Evolutionary conservation across 2,329 filamentous ascomycete species (phyloP), one percentile per base, ranked within the genome.

Genomic region (Zasmidium cellare): DNA sequence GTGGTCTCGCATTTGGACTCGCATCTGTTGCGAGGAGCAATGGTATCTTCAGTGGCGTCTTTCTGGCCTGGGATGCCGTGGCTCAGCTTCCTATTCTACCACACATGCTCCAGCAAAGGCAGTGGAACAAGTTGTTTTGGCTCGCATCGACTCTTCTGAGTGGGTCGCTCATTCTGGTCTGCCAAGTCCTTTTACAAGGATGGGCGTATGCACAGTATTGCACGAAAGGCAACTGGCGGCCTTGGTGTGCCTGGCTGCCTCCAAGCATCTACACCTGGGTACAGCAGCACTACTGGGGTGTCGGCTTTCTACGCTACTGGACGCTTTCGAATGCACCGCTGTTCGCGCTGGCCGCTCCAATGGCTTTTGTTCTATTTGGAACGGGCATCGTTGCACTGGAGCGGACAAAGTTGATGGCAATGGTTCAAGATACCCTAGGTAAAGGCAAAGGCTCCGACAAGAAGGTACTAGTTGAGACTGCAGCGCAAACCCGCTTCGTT

Each of bases 261-360:
- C 94, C 94, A 3, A 96, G 91, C 72, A 92, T 99, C 59, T 97
- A 96, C 75, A 82, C 86, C 0, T 97, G 89, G 79, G 93, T 97
- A 1, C 94, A 99, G 72, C 81, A 82, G 47, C 80, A 90, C 68
- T 97, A 99, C 75, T 99, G 94, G 94, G 87, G 93, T 67, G 86
- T 89, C 53, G 94, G 94, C 0, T 88, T 96, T 65, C 82, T 97
- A 52, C 84, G 84, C 58, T 99, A 99, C 77, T 99, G 94, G 94
- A 96, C 87, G 0, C 63, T 88, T 0, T 85, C 88, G 5, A 97
- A 99, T 70, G 71, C 94, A 9, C 94, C 94, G 0, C 82, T 99
- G 1, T 99, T 99, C 75, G 68, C 92, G 20, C 82, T 99, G 11
- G 92, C 92, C 1, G 75, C 84, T 0, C 94, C 94, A 1, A 88